Percentiles rank a stretch among this genome's conserved stretches.
Conservation (phyloP, 495 filamentous ascomycete species). For the Penicillium flavigenum region DNA sequence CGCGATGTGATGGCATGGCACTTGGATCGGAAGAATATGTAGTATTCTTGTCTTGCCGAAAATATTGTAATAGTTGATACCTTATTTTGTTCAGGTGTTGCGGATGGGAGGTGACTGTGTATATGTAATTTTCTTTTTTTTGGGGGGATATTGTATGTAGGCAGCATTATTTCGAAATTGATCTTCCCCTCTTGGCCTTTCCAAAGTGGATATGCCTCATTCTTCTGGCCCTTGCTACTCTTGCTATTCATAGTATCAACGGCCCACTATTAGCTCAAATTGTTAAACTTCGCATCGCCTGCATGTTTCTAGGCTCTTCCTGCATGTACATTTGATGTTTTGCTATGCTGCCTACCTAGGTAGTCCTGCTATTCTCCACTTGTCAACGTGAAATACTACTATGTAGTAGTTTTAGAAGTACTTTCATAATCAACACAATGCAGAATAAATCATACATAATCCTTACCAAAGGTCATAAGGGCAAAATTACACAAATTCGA, state of each 20-base stretch:
- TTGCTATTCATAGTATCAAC: slow-evolving; percentile 3
- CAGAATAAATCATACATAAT: background rate
- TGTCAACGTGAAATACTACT: background rate
- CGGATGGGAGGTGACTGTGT: background rate
- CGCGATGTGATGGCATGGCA: slow-evolving; percentile 85
- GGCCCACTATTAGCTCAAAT: background rate
- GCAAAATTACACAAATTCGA: background rate
- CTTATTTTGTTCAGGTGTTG: background rate
- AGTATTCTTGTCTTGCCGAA: background rate
- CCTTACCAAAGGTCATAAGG: background rate
- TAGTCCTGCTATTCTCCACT: background rate
- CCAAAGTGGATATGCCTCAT: background rate
- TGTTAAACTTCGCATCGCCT: background rate
- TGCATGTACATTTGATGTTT: background rate
- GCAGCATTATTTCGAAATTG: slow-evolving; percentile 6
- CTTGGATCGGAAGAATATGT: slow-evolving; percentile 50
- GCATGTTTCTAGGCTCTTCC: background rate
- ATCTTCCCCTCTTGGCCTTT: slow-evolving; percentile 3
- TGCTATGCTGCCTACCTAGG: background rate
- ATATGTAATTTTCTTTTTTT: background rate
- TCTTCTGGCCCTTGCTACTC: background rate
- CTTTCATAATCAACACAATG: background rate
- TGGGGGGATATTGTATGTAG: background rate
- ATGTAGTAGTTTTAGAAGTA: background rate
- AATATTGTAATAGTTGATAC: background rate